Base-by-base conservation (phyloP, 2,329 filamentous ascomycete species). In the Fusarium sacchari region DNA sequence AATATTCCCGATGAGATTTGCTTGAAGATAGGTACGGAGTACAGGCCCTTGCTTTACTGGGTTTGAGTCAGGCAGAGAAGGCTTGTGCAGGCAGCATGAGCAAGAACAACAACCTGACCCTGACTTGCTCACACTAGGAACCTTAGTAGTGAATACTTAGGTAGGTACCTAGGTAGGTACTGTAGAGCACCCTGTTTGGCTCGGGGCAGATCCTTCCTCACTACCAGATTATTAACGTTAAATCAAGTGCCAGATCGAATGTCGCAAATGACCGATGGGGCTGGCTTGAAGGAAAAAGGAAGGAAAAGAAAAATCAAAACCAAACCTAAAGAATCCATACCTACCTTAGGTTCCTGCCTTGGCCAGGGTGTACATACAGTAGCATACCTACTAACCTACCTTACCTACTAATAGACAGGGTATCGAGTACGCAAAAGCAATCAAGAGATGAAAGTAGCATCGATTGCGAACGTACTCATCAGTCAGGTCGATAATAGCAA, bases 21-120 rank as follows among this genome's bases (percentile, higher is more conserved):
- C 20, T 43, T 26, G 36, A 15, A 24, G 22, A 34, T 57, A 24
- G 22, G 26, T 57, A 14, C 30, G 12, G 30, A 32, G 30, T 32
- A 46, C 20, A 47, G 44, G 28, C 30, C 44, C 26, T 47, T 47
- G 44, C 44, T 47, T 47, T 47, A n/a, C 46, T 55, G 30, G 18
- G 47, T 46, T 32, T 28, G 58, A 69, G 66, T 69, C 66, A 69
- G 64, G 43, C 28, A 64, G 39, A 40, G 37, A 64, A 50, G 50
- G 58, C 30, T 69, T 69, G 66, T 44, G 57, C 37, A 30, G 17
- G 34, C 39, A 63, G 43, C 66, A 42, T 57, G 46, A 57, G 32
- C 34, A 57, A 69, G 57, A 34, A 55, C 37, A 69, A 39, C 32
- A 30, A 42, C 42, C n/a, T n/a, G n/a, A n/a, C n/a, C n/a, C n/a